phyloP scores from a whole-genome alignment of 345 rosid species.

The Hirschfeldia incana region DNA sequence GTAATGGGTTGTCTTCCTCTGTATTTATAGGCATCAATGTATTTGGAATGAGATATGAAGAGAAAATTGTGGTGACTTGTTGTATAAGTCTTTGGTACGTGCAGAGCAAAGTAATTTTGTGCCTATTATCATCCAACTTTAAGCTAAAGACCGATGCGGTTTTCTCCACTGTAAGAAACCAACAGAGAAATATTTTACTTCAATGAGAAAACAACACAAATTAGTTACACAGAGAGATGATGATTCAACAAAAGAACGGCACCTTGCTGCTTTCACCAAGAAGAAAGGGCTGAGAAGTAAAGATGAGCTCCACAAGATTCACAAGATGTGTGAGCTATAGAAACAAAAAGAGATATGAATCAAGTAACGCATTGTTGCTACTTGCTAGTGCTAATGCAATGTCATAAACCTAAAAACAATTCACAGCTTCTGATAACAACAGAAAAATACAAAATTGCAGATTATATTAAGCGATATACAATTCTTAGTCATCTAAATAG shows the following conservation, averaged over 20 bases:
- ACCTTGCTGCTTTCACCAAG: conserved; percentile 89
- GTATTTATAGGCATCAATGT: too few relatives aligned
- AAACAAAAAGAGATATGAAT: neutral
- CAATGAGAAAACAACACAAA: conserved; percentile 20
- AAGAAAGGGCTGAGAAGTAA: conserved; percentile 73
- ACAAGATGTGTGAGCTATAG: neutral
- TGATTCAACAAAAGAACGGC: conserved; percentile 1
- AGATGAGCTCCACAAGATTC: conserved; percentile 15
- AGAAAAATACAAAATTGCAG: neutral
- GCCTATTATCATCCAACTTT: too few relatives aligned
- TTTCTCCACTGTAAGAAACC: too few relatives aligned
- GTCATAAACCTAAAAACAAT: conserved; percentile 3
- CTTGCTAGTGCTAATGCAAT: neutral
- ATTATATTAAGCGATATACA: too few relatives aligned
- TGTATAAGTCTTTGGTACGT: too few relatives aligned
- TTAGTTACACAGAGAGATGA: neutral
- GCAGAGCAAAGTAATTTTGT: too few relatives aligned
- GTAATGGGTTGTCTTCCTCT: too few relatives aligned
- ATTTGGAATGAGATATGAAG: too few relatives aligned
- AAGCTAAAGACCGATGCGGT: too few relatives aligned
- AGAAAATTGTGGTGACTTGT: too few relatives aligned
- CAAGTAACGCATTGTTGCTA: neutral
- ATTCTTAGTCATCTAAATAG: too few relatives aligned
- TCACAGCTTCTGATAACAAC: conserved; percentile 1
- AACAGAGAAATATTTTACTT: neutral